Conservation (phyloP, 306 rosid species). For the Boehmeria nivea region DNA sequence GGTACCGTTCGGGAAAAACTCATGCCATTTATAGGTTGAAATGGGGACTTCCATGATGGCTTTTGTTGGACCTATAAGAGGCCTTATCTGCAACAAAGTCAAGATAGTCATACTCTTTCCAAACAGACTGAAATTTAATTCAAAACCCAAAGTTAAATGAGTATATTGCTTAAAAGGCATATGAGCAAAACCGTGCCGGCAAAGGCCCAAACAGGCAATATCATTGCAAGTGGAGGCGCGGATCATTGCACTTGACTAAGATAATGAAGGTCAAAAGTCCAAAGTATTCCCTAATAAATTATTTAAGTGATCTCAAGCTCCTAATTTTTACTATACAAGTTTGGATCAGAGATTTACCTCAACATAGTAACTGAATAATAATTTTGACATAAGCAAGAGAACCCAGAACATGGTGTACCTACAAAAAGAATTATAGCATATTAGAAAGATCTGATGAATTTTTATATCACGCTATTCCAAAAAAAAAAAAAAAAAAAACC, state of each 20-base stretch:
- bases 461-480: conserved; percentile 16
- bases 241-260: too few relatives aligned
- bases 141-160: neutral
- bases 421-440: conserved; percentile 26
- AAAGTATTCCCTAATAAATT: too few relatives aligned
- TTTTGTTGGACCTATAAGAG: conserved; percentile 84
- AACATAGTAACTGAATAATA: conserved; percentile 81
- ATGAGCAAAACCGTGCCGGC: too few relatives aligned
- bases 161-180: neutral
- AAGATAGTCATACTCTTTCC: conserved; percentile 9
- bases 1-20: conserved; percentile 90
- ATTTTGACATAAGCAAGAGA: conserved; percentile 66
- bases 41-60: conserved; percentile 56
- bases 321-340: too few relatives aligned
- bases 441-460: conserved; percentile 25
- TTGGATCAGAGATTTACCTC: conserved; percentile 57
- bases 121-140: neutral
- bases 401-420: conserved; percentile 93
- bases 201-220: too few relatives aligned
- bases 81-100: conserved; percentile 65
- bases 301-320: too few relatives aligned
- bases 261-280: too few relatives aligned
- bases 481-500: conserved; percentile 15
- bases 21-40: conserved; percentile 63
- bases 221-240: too few relatives aligned